Base-by-base conservation (phyloP, 2,329 filamentous ascomycete species). In the Cladosporium sp. region DNA sequence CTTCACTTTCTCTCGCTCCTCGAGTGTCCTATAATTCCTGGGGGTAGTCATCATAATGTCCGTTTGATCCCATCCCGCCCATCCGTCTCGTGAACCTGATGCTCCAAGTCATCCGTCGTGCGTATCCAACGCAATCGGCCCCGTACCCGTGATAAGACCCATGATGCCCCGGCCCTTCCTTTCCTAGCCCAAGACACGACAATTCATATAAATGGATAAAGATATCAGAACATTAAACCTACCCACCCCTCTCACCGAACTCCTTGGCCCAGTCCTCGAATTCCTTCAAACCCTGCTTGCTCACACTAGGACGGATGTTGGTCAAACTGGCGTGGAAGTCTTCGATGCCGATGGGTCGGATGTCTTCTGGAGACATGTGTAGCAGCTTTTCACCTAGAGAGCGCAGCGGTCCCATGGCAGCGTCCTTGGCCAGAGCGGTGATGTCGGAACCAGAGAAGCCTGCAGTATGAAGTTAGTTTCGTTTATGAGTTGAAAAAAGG, bases 371-470 rank as follows among this genome's bases (percentile, higher is more conserved):
- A 0, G 90, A 91, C 84, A 96, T 98, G 70, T 91, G 89, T 37
- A 99, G 83, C 33, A 99, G 81, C 49, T 91, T 92, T 76, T 98
- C 95, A 29, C 95, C 95, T 2, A 98, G 82, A 62, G 92, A 94
- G 35, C 95, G 87, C 14, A 99, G 82, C 0, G 95, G 95, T 0
- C 95, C 94, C 95, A 99, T 99, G 2, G 95, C 95, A 10, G 95
- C 95, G 76, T 99, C 95, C 79, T 99, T 99, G 8, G 95, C 95
- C 10, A 99, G 83, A 1, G 95, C 93, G 26, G 95, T 98, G 70
- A 99, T 97, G 74, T 99, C 95, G 1, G 93, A 97, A 53, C 95
- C 95, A 10, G 93, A 97, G 80, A 97, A 99, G n/a, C 93, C 93
- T 97, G 70, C 23, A n/a, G 4, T 33, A 21, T 5, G 31, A 55